A percentile compares a stretch with the other conserved stretches of the same genome.
phyloP scores from a whole-genome alignment of 1,284 basidiomycete species.

The Tilletia setariae region DNA sequence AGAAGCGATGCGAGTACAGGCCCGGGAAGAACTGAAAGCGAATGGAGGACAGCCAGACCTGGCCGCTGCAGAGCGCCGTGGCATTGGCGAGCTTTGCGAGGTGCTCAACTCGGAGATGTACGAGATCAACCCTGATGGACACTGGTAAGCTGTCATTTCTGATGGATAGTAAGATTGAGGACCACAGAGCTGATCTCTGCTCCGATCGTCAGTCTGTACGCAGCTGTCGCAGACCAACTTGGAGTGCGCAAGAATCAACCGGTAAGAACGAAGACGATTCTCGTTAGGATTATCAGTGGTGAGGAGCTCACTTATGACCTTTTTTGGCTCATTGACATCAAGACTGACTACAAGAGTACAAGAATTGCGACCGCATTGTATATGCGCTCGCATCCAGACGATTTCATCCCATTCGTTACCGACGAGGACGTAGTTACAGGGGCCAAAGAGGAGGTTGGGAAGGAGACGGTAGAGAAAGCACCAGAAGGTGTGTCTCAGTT shows the following conservation, averaged over 20 bases:
- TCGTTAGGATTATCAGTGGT: background rate
- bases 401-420: slow-evolving; percentile 91
- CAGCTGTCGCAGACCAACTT: slow-evolving; percentile 79
- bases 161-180: background rate
- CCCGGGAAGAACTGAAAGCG: slow-evolving; percentile 35
- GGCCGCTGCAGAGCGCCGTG: slow-evolving; percentile 36
- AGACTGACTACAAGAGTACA: slow-evolving; percentile 57
- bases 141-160: slow-evolving; percentile 61
- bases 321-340: slow-evolving; percentile 60
- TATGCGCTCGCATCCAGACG: slow-evolving; percentile 77
- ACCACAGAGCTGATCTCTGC: background rate
- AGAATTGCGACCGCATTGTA: slow-evolving; percentile 75
- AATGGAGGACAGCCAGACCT: slow-evolving; percentile 34
- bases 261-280: background rate
- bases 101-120: slow-evolving; percentile 32
- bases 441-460: slow-evolving; percentile 69
- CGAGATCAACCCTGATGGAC: slow-evolving; percentile 87
- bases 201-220: slow-evolving; percentile 63
- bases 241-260: slow-evolving; percentile 26
- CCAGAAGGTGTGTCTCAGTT: slow-evolving; percentile 21
- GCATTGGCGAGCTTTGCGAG: slow-evolving; percentile 36
- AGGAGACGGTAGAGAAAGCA: slow-evolving; percentile 59
- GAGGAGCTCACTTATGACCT: slow-evolving; percentile 55
- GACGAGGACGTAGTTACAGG: slow-evolving; percentile 50
- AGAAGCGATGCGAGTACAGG: slow-evolving; percentile 33